Percentiles rank a stretch among this genome's conserved stretches.
These are phyloP conservation scores for Gracilaria domingensis DNA, from an alignment of 23 red algal genomes.

Conservation along the genomic window DNA sequence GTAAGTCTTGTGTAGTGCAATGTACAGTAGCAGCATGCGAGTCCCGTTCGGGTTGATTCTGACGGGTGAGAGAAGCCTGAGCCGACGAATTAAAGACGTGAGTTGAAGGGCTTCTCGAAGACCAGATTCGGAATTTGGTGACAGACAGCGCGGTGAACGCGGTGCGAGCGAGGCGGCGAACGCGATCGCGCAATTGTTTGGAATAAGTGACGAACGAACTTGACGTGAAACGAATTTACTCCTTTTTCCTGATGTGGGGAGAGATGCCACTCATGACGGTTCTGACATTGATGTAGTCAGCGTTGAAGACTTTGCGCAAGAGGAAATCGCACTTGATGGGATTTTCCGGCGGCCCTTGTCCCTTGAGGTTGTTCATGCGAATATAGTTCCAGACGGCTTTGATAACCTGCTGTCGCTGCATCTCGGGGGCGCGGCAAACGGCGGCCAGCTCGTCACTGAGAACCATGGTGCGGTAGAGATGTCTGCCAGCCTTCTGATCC, in stretches of 20 bases:
- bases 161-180: not conserved
- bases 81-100: not conserved
- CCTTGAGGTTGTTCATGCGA: slow-evolving; percentile 69
- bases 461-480: slow-evolving; percentile 24
- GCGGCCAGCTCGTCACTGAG: slow-evolving; percentile 60
- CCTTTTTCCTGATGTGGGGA: slow-evolving; percentile 57
- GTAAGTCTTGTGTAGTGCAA: not conserved
- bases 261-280: slow-evolving; percentile 58
- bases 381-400: slow-evolving; percentile 86
- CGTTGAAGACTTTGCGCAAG: slow-evolving; percentile 55
- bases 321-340: slow-evolving; percentile 56
- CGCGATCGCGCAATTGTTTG: not conserved
- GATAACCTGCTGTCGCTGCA: slow-evolving; percentile 72
- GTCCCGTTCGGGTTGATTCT: not conserved
- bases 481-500: slow-evolving; percentile 36
- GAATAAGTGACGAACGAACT: not conserved
- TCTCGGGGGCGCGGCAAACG: slow-evolving; percentile 61
- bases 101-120: not conserved
- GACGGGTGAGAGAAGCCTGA: not conserved
- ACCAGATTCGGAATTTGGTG: not conserved
- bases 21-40: not conserved
- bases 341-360: slow-evolving; percentile 19
- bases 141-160: not conserved
- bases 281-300: slow-evolving; percentile 48
- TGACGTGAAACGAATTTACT: slow-evolving; percentile 19